phyloP scores from a whole-genome alignment of 2,329 filamentous ascomycete genomes.

The Cytospora mali region DNA sequence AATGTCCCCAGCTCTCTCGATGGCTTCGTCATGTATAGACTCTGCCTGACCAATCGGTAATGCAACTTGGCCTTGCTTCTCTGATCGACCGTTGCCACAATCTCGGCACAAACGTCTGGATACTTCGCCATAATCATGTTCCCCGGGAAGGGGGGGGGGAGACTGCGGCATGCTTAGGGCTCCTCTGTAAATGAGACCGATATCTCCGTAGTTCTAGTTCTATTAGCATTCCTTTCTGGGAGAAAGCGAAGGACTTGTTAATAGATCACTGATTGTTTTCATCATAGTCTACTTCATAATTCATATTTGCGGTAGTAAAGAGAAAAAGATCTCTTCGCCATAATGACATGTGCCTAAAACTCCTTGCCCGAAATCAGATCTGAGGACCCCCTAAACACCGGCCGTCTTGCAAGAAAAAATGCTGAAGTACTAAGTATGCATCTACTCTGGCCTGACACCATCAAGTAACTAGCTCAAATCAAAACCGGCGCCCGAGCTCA shows the following conservation, averaged over 20 bases:
- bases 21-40: too few relatives aligned
- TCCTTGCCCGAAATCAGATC: not conserved
- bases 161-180: too few relatives aligned
- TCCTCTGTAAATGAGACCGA: not conserved
- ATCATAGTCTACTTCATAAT: not conserved
- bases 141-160: not conserved
- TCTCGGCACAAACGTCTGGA: too few relatives aligned
- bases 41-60: too few relatives aligned
- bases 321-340: not conserved
- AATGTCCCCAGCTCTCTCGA: too few relatives aligned
- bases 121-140: too few relatives aligned
- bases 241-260: not conserved
- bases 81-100: too few relatives aligned
- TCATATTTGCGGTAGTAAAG: not conserved
- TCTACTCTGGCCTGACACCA: not conserved
- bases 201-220: not conserved
- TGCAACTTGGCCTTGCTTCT: too few relatives aligned
- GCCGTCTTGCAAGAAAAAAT: not conserved
- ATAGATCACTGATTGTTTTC: not conserved
- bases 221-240: not conserved
- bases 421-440: not conserved
- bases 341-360: not conserved
- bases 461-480: conserved; percentile 64
- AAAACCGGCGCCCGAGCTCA: conserved; percentile 89
- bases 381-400: conserved; percentile 2